These are phyloP conservation scores for Metschnikowia lochheadii DNA, from an alignment of 805 yeast genomes.

Conservation along the genomic window DNA sequence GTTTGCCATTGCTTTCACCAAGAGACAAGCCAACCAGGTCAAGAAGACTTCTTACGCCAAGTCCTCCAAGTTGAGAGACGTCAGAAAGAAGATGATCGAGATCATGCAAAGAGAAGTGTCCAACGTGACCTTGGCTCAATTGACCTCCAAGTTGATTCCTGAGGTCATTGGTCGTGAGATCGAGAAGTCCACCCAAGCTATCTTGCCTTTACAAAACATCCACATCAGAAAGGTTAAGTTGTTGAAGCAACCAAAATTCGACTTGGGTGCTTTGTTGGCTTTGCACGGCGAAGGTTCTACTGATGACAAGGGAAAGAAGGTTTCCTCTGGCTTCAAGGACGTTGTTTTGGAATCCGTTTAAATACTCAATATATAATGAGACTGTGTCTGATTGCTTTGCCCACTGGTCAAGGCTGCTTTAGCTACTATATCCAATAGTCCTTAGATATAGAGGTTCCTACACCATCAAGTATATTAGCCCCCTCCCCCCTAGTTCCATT, in stretches of 20 bases:
- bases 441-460: no score
- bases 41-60: slow-evolving; percentile 98
- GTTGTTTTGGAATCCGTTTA: slow-evolving; percentile 97
- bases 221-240: slow-evolving; percentile 98
- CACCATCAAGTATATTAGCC: no score
- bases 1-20: slow-evolving; percentile 97
- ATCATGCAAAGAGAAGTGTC: slow-evolving; percentile 96
- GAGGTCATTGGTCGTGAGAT: slow-evolving; percentile 98
- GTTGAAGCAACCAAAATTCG: slow-evolving; percentile 98
- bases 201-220: slow-evolving; percentile 97
- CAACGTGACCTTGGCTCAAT: slow-evolving; percentile 92
- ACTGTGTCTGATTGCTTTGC: not conserved
- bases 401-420: no score
- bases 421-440: no score
- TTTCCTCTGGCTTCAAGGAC: slow-evolving; percentile 96
- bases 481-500: no score
- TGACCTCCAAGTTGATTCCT: slow-evolving; percentile 95
- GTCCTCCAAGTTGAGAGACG: slow-evolving; percentile 94
- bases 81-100: slow-evolving; percentile 95
- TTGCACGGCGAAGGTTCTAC: slow-evolving; percentile 94
- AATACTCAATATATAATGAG: slow-evolving; percentile 10
- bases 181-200: slow-evolving; percentile 90
- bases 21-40: slow-evolving; percentile 94
- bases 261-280: slow-evolving; percentile 91
- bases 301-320: slow-evolving; percentile 96